These are phyloP conservation scores for Aethionema arabicum DNA, from an alignment of 345 rosid genomes.

Conservation along the genomic window DNA sequence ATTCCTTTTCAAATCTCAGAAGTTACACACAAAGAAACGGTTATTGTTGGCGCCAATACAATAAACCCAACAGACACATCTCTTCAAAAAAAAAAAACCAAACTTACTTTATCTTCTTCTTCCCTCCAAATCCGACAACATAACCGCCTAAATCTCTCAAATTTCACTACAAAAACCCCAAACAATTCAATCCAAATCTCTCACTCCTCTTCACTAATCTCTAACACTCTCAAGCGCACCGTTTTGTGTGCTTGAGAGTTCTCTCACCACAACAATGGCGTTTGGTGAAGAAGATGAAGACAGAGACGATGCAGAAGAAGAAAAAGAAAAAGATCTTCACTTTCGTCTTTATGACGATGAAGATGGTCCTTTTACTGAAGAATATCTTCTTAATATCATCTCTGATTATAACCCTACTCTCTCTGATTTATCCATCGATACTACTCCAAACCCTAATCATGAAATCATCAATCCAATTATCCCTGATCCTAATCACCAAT, in stretches of 20 bases:
- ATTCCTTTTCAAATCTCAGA: no score
- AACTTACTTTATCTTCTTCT: neutral
- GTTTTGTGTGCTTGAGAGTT: constrained; percentile 16
- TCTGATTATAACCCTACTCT: constrained; percentile 20
- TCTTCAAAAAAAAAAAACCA: constrained; percentile 18
- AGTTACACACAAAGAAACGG: no score
- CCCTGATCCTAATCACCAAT: neutral
- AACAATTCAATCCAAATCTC: no score
- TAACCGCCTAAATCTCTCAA: no score
- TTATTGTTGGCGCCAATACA: constrained; percentile 28
- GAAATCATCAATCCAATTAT: neutral
- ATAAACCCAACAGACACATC: constrained; percentile 33
- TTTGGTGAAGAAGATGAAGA: no score
- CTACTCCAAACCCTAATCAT: neutral
- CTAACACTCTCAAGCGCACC: constrained; percentile 39
- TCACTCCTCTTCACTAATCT: no score
- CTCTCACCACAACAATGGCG: no score
- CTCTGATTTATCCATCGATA: constrained; percentile 21
- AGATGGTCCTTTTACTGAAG: constrained; percentile 20
- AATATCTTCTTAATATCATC: constrained; percentile 22
- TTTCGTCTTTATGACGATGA: constrained; percentile 30
- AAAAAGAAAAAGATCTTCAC: constrained; percentile 8
- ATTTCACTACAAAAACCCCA: no score
- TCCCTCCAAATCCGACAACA: constrained; percentile 4
- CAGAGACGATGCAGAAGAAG: no score